Evolutionary conservation across 1,139 yeast genomes (phyloP).

Genomic region (Scheffersomyces titani): DNA sequence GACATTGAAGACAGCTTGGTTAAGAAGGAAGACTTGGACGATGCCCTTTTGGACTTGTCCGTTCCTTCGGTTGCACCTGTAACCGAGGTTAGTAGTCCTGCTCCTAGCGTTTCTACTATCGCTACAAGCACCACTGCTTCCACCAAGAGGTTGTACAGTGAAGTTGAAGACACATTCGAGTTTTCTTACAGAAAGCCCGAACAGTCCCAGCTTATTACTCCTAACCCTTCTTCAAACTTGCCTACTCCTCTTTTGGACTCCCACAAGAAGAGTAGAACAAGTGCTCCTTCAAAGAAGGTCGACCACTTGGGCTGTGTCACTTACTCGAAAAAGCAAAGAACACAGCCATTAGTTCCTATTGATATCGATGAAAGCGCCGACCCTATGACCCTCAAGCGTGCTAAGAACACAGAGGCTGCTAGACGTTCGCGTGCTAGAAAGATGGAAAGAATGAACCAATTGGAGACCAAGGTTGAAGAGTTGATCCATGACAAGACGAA

Average conservation of each 20-base stretch:
- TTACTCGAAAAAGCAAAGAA: slow-evolving; percentile 63
- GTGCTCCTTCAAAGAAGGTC: slow-evolving; percentile 21
- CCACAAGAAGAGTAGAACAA: background rate
- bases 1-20: slow-evolving; percentile 12
- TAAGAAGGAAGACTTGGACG: slow-evolving; percentile 22
- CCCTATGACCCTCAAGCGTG: slow-evolving; percentile 77
- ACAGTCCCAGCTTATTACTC: slow-evolving; percentile 31
- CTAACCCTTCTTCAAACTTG: slow-evolving; percentile 34
- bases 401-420: slow-evolving; percentile 96
- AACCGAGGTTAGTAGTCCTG: background rate
- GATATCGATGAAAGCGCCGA: slow-evolving; percentile 57
- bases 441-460: slow-evolving; percentile 81
- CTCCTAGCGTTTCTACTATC: background rate
- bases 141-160: slow-evolving; percentile 27
- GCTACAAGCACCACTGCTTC: slow-evolving; percentile 1
- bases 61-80: slow-evolving; percentile 1
- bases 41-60: slow-evolving; percentile 11
- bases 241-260: slow-evolving; percentile 30
- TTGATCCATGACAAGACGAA: slow-evolving; percentile 55
- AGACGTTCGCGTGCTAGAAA: slow-evolving; percentile 93
- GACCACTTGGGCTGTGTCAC: slow-evolving; percentile 67
- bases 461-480: slow-evolving; percentile 75
- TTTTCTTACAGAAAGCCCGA: slow-evolving; percentile 15
- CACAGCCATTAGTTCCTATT: slow-evolving; percentile 67
- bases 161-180: slow-evolving; percentile 31